Conservation (phyloP, 139 green algal species). For the Picochlorum sp. region DNA sequence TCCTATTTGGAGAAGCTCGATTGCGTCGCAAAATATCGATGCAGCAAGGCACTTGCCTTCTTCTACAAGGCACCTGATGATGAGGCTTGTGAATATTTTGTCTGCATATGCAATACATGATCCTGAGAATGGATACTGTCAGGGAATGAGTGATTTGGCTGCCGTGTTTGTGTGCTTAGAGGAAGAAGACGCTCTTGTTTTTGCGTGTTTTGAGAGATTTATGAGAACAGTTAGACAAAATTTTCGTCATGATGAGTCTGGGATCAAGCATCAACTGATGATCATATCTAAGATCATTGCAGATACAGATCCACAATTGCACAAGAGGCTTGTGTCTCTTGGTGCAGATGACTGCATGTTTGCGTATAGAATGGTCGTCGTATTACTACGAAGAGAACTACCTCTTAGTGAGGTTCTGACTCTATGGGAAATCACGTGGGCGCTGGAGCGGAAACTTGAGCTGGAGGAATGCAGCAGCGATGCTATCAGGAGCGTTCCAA, state of each 20-base stretch:
- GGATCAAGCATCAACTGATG: slow-evolving; percentile 55
- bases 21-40: slow-evolving; percentile 27
- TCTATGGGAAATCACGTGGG: slow-evolving; percentile 19
- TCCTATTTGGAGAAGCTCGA: slow-evolving; percentile 21
- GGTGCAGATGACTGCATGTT: slow-evolving; percentile 65
- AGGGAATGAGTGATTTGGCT: slow-evolving; percentile 82
- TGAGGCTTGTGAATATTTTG: slow-evolving; percentile 55
- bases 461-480: background rate
- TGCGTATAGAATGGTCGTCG: slow-evolving; percentile 69
- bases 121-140: slow-evolving; percentile 72
- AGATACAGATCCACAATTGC: slow-evolving; percentile 32
- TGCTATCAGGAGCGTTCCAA: background rate
- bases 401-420: slow-evolving; percentile 31
- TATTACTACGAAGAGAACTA: slow-evolving; percentile 68
- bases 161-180: slow-evolving; percentile 68
- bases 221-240: slow-evolving; percentile 61
- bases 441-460: background rate
- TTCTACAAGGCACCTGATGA: slow-evolving; percentile 25
- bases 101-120: slow-evolving; percentile 73
- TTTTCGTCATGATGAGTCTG: slow-evolving; percentile 55
- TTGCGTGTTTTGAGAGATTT: slow-evolving; percentile 70
- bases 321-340: slow-evolving; percentile 28
- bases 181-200: slow-evolving; percentile 70
- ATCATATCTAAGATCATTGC: slow-evolving; percentile 37
- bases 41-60: slow-evolving; percentile 23